phyloP scores from a whole-genome alignment of 805 yeast genomes.

The Dipodascus albidus region DNA sequence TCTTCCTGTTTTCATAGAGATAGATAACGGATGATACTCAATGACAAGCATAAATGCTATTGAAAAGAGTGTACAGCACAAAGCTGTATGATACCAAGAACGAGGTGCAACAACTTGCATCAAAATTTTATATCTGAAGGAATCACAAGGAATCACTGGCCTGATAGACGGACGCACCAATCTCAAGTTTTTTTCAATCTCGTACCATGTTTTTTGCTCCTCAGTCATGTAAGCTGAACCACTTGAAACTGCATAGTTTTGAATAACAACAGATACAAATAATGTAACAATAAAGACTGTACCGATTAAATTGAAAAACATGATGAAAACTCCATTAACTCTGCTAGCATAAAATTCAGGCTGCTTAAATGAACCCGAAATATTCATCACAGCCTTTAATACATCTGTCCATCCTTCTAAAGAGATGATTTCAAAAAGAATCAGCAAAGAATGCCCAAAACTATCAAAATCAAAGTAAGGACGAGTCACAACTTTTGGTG shows the following conservation, averaged over 20 bases:
- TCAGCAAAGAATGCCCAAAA: slow-evolving; percentile 52
- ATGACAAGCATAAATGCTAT: slow-evolving; percentile 38
- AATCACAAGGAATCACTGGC: slow-evolving; percentile 15
- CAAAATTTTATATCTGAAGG: slow-evolving; percentile 16
- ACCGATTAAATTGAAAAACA: slow-evolving; percentile 67
- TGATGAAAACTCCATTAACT: slow-evolving; percentile 57
- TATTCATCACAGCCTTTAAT: slow-evolving; percentile 52
- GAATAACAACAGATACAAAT: slow-evolving; percentile 80
- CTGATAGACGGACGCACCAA: slow-evolving; percentile 33
- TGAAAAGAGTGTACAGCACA: slow-evolving; percentile 7
- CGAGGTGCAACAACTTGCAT: slow-evolving; percentile 10
- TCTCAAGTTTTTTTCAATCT: slow-evolving; percentile 54
- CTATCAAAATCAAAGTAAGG: slow-evolving; percentile 59
- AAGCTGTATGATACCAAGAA: not conserved
- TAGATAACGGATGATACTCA: slow-evolving; percentile 35
- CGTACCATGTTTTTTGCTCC: slow-evolving; percentile 82
- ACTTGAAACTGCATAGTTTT: slow-evolving; percentile 64
- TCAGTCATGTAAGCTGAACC: slow-evolving; percentile 78
- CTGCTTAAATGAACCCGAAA: slow-evolving; percentile 59
- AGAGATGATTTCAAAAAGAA: slow-evolving; percentile 74
- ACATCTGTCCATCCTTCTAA: slow-evolving; percentile 93
- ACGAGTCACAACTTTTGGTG: slow-evolving; percentile 58
- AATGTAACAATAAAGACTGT: slow-evolving; percentile 77
- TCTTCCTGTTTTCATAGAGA: slow-evolving; percentile 26
- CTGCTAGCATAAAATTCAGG: slow-evolving; percentile 30